Percentiles rank a stretch among this genome's conserved stretches.
Evolutionary conservation across 257 asterid species (phyloP).

Genomic region (Scutellaria baicalensis): DNA sequence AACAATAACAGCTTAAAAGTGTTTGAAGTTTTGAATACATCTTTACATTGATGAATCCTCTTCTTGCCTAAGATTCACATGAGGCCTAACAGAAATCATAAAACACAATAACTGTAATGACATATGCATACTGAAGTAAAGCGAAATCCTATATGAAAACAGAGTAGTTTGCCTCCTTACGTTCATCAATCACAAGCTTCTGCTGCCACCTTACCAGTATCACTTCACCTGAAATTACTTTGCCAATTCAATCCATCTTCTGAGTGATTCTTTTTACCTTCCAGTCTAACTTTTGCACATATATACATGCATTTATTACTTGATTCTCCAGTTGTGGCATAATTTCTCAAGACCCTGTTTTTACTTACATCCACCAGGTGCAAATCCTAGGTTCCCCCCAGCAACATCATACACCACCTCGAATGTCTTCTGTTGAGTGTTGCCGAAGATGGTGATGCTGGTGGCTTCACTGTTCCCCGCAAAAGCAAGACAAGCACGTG

Average conservation of each 20-base stretch:
- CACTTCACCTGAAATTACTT: background rate
- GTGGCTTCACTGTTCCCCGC: conserved; percentile 35
- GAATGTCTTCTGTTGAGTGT: conserved; percentile 60
- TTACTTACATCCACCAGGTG: conserved; percentile 46
- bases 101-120: background rate
- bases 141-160: background rate
- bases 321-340: too few species aligned
- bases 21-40: background rate
- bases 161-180: background rate
- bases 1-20: background rate
- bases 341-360: background rate
- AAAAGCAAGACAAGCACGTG: conserved; percentile 57
- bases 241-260: background rate
- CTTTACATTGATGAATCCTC: background rate
- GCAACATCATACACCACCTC: conserved; percentile 70
- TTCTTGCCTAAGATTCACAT: background rate
- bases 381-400: conserved; percentile 62
- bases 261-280: background rate
- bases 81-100: background rate
- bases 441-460: conserved; percentile 46
- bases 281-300: background rate
- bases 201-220: background rate
- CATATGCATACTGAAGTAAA: too few species aligned
- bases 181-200: conserved; percentile 3
- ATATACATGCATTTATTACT: background rate